Evolutionary conservation across 179 eudicot species (phyloP).

Genomic region (Silene noctiflora): DNA sequence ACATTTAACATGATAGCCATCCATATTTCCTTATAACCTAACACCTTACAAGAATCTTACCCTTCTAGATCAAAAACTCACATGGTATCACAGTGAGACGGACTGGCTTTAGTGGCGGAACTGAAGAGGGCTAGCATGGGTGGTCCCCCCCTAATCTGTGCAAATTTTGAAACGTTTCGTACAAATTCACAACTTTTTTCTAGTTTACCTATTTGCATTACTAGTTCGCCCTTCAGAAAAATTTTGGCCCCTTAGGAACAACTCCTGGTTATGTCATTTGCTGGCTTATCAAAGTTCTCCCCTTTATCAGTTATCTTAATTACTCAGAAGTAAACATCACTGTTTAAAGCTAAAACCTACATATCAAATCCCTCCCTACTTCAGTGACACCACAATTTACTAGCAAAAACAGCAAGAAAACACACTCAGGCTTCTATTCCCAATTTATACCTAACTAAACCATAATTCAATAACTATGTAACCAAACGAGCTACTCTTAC

Average conservation of each 20-base stretch:
- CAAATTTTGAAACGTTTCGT: not conserved
- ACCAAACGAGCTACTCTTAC: too few relatives aligned
- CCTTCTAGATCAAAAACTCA: too few relatives aligned
- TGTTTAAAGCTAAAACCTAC: constrained; percentile 4
- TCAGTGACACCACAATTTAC: not conserved
- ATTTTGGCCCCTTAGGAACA: too few relatives aligned
- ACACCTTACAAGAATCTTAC: too few relatives aligned
- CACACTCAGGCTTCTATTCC: not conserved
- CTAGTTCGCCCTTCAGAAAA: too few relatives aligned
- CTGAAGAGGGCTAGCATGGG: not conserved
- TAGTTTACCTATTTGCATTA: too few relatives aligned
- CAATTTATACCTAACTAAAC: not conserved
- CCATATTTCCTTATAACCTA: not conserved
- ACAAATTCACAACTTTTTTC: too few relatives aligned
- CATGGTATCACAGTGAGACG: too few relatives aligned
- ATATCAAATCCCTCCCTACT: not conserved
- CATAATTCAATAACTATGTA: too few relatives aligned
- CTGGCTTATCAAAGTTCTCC: not conserved
- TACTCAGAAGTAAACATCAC: not conserved
- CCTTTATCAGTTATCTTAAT: not conserved
- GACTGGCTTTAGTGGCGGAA: not conserved
- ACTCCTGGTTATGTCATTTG: too few relatives aligned
- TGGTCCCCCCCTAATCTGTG: not conserved
- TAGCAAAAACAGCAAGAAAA: not conserved
- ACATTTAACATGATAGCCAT: not conserved